phyloP scores from a whole-genome alignment of 306 rosid genomes.

The Casuarina cunninghamiana region DNA sequence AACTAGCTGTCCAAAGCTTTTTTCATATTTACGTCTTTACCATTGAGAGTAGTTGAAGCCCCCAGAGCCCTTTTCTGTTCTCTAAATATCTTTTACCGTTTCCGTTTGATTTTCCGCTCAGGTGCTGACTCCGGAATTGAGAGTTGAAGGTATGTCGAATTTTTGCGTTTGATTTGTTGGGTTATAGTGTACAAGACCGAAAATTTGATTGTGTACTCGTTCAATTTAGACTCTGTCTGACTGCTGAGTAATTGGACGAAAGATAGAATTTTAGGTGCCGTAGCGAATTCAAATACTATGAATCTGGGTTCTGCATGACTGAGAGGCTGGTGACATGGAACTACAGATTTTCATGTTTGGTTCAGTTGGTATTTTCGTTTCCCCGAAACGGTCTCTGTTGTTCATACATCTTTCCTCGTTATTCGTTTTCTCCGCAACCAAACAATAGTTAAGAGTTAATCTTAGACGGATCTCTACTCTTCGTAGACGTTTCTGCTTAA shows the following conservation, averaged over 20 bases:
- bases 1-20: conserved; percentile 10
- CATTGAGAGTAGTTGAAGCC: conserved; percentile 33
- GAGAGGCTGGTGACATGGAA: not conserved
- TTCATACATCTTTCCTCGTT: not conserved
- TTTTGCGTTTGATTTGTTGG: conserved; percentile 19
- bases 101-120: not conserved
- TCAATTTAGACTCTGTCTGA: conserved; percentile 24
- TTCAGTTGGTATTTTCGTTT: conserved; percentile 28
- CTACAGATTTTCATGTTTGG: not conserved
- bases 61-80: conserved; percentile 10
- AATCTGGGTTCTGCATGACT: too few relatives aligned
- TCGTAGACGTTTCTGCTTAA: conserved; percentile 1
- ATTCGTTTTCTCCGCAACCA: conserved; percentile 12
- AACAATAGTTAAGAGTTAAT: conserved; percentile 22
- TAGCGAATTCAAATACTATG: not conserved
- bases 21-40: not conserved
- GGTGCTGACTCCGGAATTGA: conserved; percentile 17
- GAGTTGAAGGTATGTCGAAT: conserved; percentile 49
- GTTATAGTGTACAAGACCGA: conserved; percentile 17
- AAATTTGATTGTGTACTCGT: conserved; percentile 4
- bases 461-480: conserved; percentile 30
- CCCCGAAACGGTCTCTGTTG: conserved; percentile 10
- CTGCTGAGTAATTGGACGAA: conserved; percentile 25
- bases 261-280: not conserved
- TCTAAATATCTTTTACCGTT: not conserved